Percentiles rank a stretch among this genome's conserved stretches.
Conservation (phyloP, 2,329 filamentous ascomycete genomes). For the Sporothrix luriei region DNA sequence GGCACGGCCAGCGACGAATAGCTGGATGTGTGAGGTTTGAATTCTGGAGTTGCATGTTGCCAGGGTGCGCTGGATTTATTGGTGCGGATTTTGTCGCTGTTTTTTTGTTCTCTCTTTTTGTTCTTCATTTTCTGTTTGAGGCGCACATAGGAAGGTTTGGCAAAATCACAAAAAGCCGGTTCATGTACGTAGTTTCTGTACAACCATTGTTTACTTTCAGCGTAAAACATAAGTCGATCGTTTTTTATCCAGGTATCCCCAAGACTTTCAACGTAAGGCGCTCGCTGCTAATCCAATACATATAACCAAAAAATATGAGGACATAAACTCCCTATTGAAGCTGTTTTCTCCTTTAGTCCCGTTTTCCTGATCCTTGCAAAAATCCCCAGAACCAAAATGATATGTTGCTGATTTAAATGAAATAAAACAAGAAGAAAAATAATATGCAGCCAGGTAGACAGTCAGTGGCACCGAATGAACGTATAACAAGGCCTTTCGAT, state of each 20-base stretch:
- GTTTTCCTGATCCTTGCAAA: background rate
- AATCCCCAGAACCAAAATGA: conserved; percentile 14
- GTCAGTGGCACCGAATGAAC: no score
- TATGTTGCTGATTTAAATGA: background rate
- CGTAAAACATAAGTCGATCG: background rate
- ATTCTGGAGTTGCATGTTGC: background rate
- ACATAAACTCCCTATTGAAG: background rate
- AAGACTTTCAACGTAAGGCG: background rate
- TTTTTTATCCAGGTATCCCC: background rate
- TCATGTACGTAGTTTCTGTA: conserved; percentile 10
- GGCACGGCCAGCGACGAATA: conserved; percentile 27
- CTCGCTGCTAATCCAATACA: no score
- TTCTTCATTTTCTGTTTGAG: background rate
- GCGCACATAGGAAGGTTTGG: conserved; percentile 28
- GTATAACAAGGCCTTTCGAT: no score
- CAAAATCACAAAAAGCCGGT: conserved; percentile 26
- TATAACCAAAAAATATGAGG: no score
- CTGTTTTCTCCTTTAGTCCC: background rate
- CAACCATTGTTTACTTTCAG: background rate
- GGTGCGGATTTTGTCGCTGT: background rate
- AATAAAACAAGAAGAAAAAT: background rate
- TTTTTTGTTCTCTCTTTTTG: background rate
- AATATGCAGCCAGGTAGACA: no score
- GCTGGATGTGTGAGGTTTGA: background rate
- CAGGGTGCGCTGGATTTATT: background rate